Conservation (phyloP, 768 basidiomycete species). For the Tulasnella sp. region DNA sequence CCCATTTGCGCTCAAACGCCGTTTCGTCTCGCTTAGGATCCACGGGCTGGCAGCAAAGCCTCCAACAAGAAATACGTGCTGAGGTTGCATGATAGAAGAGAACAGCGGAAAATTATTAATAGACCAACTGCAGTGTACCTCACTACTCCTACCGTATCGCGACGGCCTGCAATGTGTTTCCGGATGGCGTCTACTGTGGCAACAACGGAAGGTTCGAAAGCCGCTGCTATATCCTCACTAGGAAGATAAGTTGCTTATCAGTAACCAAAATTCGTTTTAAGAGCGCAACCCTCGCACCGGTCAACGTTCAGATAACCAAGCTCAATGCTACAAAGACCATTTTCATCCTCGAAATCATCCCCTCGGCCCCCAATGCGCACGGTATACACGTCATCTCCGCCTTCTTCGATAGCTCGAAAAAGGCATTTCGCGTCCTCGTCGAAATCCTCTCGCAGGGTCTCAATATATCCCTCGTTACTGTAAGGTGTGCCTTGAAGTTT, state of each 20-base stretch:
- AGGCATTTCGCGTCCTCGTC: background rate
- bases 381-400: too few species aligned
- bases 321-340: background rate
- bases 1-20: slow-evolving; percentile 58
- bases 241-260: too few species aligned
- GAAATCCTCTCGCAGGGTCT: background rate
- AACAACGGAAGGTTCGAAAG: slow-evolving; percentile 42
- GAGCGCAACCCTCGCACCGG: too few species aligned
- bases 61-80: slow-evolving; percentile 82
- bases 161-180: slow-evolving; percentile 44
- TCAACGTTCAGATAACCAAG: background rate
- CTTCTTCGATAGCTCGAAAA: background rate
- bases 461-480: background rate
- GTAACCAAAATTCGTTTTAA: too few species aligned
- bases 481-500: background rate
- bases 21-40: slow-evolving; percentile 76
- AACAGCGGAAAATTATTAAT: too few species aligned
- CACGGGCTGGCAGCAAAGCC: slow-evolving; percentile 83
- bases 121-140: background rate
- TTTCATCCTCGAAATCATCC: background rate
- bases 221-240: too few species aligned
- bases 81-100: background rate
- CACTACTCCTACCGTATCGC: slow-evolving; percentile 38
- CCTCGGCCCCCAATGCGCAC: background rate
- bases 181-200: slow-evolving; percentile 47